These are phyloP conservation scores for Stagonosporopsis chrysanthemi DNA, from an alignment of 2,329 filamentous ascomycete genomes.

Conservation along the genomic window DNA sequence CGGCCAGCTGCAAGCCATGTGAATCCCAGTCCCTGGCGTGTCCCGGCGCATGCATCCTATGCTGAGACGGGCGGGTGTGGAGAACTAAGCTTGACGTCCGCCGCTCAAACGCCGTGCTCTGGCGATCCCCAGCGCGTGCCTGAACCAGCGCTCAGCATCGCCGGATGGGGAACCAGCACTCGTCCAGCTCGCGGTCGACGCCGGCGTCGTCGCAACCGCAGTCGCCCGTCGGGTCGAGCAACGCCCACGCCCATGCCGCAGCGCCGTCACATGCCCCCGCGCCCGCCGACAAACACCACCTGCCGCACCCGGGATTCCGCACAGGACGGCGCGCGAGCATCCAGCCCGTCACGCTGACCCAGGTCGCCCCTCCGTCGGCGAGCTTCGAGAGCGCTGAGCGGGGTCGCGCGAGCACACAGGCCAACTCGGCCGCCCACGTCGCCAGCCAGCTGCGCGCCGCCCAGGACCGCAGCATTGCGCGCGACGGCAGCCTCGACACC, in stretches of 20 bases:
- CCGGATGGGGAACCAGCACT: conserved; percentile 48
- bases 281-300: conserved; percentile 15
- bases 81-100: conserved; percentile 23
- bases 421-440: conserved; percentile 33
- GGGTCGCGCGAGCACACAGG: conserved; percentile 42
- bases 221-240: conserved; percentile 28
- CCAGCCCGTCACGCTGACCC: conserved; percentile 50
- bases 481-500: conserved; percentile 21
- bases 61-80: conserved; percentile 23
- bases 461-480: conserved; percentile 34
- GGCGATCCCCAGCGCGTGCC: neutral
- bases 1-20: conserved; percentile 25
- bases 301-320: conserved; percentile 26
- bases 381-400: conserved; percentile 48
- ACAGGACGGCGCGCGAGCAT: conserved; percentile 51
- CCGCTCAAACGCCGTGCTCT: neutral
- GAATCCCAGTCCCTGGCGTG: conserved; percentile 30
- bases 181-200: conserved; percentile 30
- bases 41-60: conserved; percentile 31
- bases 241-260: neutral
- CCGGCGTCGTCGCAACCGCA: conserved; percentile 34
- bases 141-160: conserved; percentile 10
- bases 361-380: conserved; percentile 49
- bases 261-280: neutral
- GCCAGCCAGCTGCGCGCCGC: conserved; percentile 42